Evolutionary conservation across 257 asterid species (phyloP), one percentile per base, ranked within the genome.

Genomic region (Gynochthodes officinalis): DNA sequence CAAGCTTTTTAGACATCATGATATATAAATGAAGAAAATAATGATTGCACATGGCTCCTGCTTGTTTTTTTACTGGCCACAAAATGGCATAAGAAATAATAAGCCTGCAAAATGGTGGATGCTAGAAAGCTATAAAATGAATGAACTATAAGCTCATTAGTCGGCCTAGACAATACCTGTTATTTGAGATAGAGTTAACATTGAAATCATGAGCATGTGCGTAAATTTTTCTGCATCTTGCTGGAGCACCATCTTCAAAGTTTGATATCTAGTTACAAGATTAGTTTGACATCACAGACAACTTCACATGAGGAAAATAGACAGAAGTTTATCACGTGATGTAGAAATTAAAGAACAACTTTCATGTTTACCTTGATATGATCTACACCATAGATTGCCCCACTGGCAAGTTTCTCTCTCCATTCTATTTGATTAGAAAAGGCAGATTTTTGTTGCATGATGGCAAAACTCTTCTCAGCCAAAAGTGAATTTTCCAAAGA

Each of bases 161-260:
- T 52, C 62, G 52, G 42, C 48, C 61, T 9, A 70, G 28, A 60
- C 1, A 12, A 18, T 76, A 90, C 96, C 96, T 90, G 76, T 90
- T 90, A 46, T 85, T 81, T 48, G 96, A 90, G 79, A 88, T 76
- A 32, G 95, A 88, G 86, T 88, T 85, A 70, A 87, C 53, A 76
- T 83, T 88, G 84, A 88, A 90, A 78, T 88, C 93, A 77, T 90
- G 96, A 75, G 96, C 93, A 78, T 87, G 89, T 1, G 90, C 83
- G 75, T 85, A 88, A 73, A 83, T 89, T 77, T 80, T 88, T 77
- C 86, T 86, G 79, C 93, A 86, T 77, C 77, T 88, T 67, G 95
- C 84, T 69, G 67, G 77, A 76, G 82, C 50, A 55, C 84, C 75
- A 81, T 86, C 93, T 77, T 83, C 81, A 37, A 79, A 67, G 74